Evolutionary conservation across 2,329 filamentous ascomycete genomes (phyloP).

Genomic region (Fusarium sp.): DNA sequence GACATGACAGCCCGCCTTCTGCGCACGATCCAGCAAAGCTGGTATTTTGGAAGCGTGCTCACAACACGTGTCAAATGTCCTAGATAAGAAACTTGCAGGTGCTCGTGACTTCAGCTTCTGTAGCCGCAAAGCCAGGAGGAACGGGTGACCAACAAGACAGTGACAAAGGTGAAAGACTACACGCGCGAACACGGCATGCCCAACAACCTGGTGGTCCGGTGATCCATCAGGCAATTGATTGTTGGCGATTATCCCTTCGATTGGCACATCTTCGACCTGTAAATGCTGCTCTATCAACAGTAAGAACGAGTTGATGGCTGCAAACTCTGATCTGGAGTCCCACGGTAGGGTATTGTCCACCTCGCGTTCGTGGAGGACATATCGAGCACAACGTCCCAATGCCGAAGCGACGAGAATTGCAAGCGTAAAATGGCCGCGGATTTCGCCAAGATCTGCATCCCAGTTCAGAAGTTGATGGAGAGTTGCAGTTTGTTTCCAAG

Average conservation of each 20-base stretch:
- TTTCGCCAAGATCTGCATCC: background rate
- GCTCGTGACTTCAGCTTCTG: accelerated
- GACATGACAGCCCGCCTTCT: background rate
- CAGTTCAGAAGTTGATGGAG: background rate
- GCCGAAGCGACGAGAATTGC: background rate
- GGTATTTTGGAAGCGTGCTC: background rate
- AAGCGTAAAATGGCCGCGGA: background rate
- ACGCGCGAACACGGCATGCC: background rate
- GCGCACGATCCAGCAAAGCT: background rate
- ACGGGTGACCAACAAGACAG: background rate
- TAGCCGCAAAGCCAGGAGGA: background rate
- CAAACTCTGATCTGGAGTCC: background rate
- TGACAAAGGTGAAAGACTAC: background rate
- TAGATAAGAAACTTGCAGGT: background rate
- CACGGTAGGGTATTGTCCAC: background rate
- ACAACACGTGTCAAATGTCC: background rate
- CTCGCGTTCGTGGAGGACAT: background rate
- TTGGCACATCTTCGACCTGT: background rate
- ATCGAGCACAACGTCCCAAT: background rate
- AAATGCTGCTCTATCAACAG: background rate
- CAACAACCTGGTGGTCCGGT: background rate
- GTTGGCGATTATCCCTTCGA: background rate
- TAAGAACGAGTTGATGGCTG: background rate
- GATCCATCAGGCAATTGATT: background rate
- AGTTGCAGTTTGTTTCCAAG: background rate